These are phyloP conservation scores for Larix kaempferi DNA, from an alignment of 75 land plant genomes.

Conservation along the genomic window DNA sequence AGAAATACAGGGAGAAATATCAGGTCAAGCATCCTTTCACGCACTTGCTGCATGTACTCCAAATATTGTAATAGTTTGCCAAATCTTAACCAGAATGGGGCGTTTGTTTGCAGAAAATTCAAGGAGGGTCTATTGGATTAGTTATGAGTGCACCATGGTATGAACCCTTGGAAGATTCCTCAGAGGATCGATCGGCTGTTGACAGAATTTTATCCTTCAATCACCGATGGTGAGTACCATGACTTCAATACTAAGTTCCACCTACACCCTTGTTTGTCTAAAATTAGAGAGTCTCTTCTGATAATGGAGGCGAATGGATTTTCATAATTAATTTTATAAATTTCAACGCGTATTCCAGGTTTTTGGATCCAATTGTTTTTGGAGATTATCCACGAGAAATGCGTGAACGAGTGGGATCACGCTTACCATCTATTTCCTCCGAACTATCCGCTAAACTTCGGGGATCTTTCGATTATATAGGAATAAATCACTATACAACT, in stretches of 20 bases:
- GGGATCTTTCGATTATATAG: conserved; percentile 58
- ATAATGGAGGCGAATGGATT: conserved; percentile 39
- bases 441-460: neutral
- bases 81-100: no score
- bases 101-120: conserved; percentile 9
- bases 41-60: no score
- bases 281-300: conserved; percentile 37
- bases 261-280: neutral
- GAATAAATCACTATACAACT: conserved; percentile 68
- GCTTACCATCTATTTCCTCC: conserved; percentile 18
- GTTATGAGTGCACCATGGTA: conserved; percentile 33
- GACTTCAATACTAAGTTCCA: neutral
- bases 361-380: conserved; percentile 36
- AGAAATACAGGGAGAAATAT: conserved; percentile 3
- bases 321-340: conserved; percentile 6
- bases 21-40: neutral
- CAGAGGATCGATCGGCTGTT: conserved; percentile 37
- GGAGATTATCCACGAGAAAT: conserved; percentile 46
- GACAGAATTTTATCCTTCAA: conserved; percentile 41
- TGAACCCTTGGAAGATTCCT: conserved; percentile 46
- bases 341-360: conserved; percentile 17
- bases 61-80: no score
- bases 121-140: conserved; percentile 62
- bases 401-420: conserved; percentile 22
- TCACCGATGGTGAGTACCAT: conserved; percentile 36